Evolutionary conservation across 371 early-diverging fungal genomes (phyloP), one percentile per base, ranked within the genome.

Genomic region (Zychaea mexicana): DNA sequence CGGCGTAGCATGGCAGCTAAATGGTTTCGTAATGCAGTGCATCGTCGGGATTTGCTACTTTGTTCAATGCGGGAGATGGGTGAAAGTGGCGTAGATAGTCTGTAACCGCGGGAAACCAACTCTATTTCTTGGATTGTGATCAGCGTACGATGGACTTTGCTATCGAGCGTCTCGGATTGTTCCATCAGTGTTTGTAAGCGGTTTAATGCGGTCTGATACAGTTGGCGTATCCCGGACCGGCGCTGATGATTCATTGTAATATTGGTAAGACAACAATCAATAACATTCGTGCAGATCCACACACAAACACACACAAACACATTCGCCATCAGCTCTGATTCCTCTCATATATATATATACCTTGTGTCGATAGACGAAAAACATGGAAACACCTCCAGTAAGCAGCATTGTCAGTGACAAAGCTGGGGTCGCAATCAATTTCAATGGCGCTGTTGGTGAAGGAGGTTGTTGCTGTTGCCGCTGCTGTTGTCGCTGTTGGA

Each of bases 91-190:
- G 82, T 83, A 0, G 88, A 86, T 9, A 89, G 72, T 42, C 89
- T 76, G 60, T 89, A 90, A 1, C 90, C 90, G 30, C 89, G 83
- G 19, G 90, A 85, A 3, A 90, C 88, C 0, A 90, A 78, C 60
- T 90, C 90, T 33, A 90, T 87, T 62, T 90, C 90, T 66, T 88
- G 89, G 30, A 90, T 85, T 13, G 85, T 84, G 59, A 84, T 85
- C 15, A 90, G 68, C 17, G 86, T 79, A 19, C 83, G 78, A 47
- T 86, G 84, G n/a, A 88, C 72, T 63, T 84, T 84, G 36, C 76
- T 76, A 57, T 90, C 89, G 15, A 87, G 71, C 1, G 66, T 42
- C 56, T 85, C 84, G 30, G 82, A 84, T 8, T 84, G 76, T 19
- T 80, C 80, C 22, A 83, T 80, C 21, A 89, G 71, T 9, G 68